Conservation (phyloP, 2,329 filamentous ascomycete genomes). For the Stachybotrys chlorohalonatus region DNA sequence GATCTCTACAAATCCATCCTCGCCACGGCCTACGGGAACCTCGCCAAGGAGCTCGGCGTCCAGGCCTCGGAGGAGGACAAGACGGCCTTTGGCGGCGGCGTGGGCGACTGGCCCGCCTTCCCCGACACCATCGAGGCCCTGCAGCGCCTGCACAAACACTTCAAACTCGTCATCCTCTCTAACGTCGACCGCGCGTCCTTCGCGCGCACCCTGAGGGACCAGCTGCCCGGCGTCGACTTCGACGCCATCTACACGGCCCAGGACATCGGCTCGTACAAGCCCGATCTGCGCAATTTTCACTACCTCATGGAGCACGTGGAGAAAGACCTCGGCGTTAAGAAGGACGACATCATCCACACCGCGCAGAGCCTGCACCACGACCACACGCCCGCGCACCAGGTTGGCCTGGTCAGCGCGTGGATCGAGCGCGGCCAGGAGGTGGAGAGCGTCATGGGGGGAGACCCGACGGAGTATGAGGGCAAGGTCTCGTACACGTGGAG, state of each 20-base stretch:
- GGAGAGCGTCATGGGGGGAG: conserved; percentile 13
- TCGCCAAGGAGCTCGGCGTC: conserved; percentile 18
- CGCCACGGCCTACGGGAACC: conserved; percentile 29
- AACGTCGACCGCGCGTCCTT: conserved; percentile 43
- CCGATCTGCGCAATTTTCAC: conserved; percentile 52
- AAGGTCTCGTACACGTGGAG: conserved; percentile 32
- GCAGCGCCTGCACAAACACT: conserved; percentile 34
- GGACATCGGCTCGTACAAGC: conserved; percentile 66
- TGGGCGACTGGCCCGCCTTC: conserved; percentile 48
- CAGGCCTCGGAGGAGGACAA: conserved; percentile 18
- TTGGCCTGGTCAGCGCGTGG: conserved; percentile 55
- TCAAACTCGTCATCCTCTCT: conserved; percentile 51
- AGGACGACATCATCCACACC: conserved; percentile 53
- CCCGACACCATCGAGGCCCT: conserved; percentile 47
- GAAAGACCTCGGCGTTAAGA: conserved; percentile 41
- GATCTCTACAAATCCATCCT: conserved; percentile 25
- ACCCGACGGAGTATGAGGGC: conserved; percentile 25
- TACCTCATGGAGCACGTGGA: conserved; percentile 49
- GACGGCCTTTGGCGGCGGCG: conserved; percentile 27
- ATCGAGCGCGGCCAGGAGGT: conserved; percentile 46
- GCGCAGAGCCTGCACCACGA: conserved; percentile 61
- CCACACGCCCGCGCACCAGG: conserved; percentile 52
- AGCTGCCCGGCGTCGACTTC: conserved; percentile 41
- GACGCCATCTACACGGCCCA: conserved; percentile 62
- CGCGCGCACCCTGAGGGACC: conserved; percentile 13